Base-by-base conservation (phyloP, 1,139 yeast genomes). In the Geotrichum australiense region DNA sequence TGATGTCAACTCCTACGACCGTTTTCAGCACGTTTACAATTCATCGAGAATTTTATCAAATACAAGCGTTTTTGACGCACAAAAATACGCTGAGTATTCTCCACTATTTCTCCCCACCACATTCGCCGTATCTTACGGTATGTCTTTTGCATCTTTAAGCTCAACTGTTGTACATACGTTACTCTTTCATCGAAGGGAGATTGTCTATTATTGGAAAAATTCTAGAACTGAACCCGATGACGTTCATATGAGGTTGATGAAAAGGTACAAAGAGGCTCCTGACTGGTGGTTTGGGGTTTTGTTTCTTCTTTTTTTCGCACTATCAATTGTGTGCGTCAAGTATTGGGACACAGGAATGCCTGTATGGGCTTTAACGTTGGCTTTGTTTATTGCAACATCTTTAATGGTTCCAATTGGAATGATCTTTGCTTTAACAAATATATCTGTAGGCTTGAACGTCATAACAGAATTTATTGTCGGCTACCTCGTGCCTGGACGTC, bases 81-180 rank as follows among this genome's bases (percentile, higher is more conserved):
- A 58, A 14, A 74, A 66, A 12, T 81, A 80, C 58, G 54, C 68
- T 46, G 53, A 53, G 1, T 75, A 74, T 50, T 79, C 86, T 2
- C 80, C 80, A 7, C 68, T 80, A 41, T 80, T 71, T 59, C 63
- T 80, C 46, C 69, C 85, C 4, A 71, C 83, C n/a, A 71, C 83
- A 2, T 76, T 74, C 56, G 75, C 80, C 12, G 57, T 80, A 18
- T 65, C 77, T 10, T 78, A 79, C 53, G 84, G 83, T 35, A 61
- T 76, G 55, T 70, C 78, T 5, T 78, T 78, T 62, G 86, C 86
- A 8, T 63, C 81, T 2, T 70, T 76, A 47, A 66, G 77, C 12
- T 73, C 81, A n/a, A 70, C 80, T 3, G 54, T 78, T 36, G 63
- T 69, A 16, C 82, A 79, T 58, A 69, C 77, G 21, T 55, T 61